A percentile compares a stretch with the other conserved stretches of the same genome.
Conservation (phyloP, 2,329 filamentous ascomycete genomes). For the Sordariomycetes sp. region DNA sequence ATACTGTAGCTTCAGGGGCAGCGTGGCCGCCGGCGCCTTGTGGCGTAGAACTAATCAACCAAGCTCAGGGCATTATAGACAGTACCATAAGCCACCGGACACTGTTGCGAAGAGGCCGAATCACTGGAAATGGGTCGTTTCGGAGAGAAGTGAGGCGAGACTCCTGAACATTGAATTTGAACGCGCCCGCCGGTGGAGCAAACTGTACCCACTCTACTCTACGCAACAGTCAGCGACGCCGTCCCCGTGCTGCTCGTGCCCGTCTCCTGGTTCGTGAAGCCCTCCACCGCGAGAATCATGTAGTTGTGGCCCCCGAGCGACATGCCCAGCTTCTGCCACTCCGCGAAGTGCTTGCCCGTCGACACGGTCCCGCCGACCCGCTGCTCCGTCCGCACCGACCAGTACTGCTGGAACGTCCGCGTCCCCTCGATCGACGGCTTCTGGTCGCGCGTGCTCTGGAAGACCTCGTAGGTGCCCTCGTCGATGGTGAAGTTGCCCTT, state of each 20-base stretch:
- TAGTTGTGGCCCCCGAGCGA: constrained; percentile 38
- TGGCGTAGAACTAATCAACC: no score
- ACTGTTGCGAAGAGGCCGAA: no score
- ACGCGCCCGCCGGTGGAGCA: neutral
- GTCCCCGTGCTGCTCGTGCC: neutral
- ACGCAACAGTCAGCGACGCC: neutral
- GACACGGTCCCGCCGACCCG: constrained; percentile 38
- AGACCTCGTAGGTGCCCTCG: constrained; percentile 25
- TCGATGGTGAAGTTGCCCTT: constrained; percentile 24
- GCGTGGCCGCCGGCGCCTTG: no score
- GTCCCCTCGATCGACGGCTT: constrained; percentile 36
- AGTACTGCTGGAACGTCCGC: constrained; percentile 40
- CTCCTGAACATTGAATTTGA: no score
- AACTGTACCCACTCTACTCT: neutral
- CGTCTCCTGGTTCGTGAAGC: constrained; percentile 20
- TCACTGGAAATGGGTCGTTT: no score
- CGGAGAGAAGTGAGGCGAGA: no score
- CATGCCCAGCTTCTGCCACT: constrained; percentile 37
- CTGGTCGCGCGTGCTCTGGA: constrained; percentile 24
- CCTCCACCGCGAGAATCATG: constrained; percentile 45
- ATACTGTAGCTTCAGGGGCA: no score
- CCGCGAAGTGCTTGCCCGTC: constrained; percentile 38
- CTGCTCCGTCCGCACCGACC: constrained; percentile 39
- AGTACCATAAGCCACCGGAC: no score
- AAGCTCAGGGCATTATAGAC: no score